Base-by-base conservation (phyloP, 169 alveolate species). In the Cryptosporidium sp. region DNA sequence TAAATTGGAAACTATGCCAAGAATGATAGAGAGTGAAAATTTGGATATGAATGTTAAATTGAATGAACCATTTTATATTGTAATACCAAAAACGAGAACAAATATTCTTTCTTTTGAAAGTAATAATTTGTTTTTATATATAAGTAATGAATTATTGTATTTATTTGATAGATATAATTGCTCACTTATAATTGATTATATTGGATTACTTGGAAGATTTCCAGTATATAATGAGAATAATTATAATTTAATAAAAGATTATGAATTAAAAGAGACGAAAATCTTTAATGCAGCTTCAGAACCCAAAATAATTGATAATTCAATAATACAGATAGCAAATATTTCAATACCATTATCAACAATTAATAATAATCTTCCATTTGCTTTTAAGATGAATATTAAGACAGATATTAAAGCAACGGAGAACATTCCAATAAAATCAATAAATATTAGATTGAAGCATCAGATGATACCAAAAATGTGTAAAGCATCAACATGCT, bases 11-110 rank as follows among this genome's bases (percentile, higher is more conserved):
- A 62, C 56, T n/a, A 10, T 73, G 23, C 86, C 86, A 51, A 73
- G 58, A 26, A 35, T 29, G 12, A 73, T 73, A 7, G 70, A 73
- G 21, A 73, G 86, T 16, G 51, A 37, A 3, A 60, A 53, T 18
- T 37, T 73, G 23, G 51, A 44, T 21, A 10, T 80, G n/a, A 62
- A 80, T 80, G 56, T 80, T 6, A 80, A 51, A 1, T 6, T 80
- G 60, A 65, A 48, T 21, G 80, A 61, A n/a, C 65, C 89, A 10
- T 80, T 80, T 60, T 80, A 80, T 80, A 26, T 80, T 35, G 89
- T 80, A 39, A 80, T 80, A 42, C 89, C 89, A 18, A 35, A 48
- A 26, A 80, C 35, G 26, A 45, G 5, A 29, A 80, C 89, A 65
- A 80, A 80, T 48, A 26, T 80, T 29, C 68, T 80, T 21, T 60